These are phyloP conservation scores for Zymoseptoria ardabiliae DNA, from an alignment of 2,329 filamentous ascomycete genomes.

Conservation along the genomic window DNA sequence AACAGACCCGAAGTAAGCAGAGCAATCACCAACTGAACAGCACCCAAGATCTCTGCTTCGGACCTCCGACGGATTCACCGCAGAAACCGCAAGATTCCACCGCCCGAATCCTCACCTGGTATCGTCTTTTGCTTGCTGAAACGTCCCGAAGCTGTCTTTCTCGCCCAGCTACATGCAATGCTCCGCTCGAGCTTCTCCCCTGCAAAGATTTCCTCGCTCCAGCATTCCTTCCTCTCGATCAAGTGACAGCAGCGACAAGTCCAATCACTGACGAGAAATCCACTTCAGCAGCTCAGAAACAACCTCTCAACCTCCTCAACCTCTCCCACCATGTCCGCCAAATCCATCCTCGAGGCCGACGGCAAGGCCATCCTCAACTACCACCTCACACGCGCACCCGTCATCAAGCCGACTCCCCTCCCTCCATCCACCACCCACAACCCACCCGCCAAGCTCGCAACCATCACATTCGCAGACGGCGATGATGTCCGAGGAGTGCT, in stretches of 20 bases:
- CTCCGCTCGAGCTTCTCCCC: background rate
- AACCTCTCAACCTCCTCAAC: background rate
- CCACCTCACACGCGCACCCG: conserved; percentile 93
- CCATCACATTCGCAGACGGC: conserved; percentile 87
- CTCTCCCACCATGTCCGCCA: conserved; percentile 69
- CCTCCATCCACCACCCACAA: conserved; percentile 81
- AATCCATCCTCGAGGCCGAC: conserved; percentile 97
- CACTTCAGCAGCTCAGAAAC: conserved; percentile 1
- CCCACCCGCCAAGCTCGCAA: conserved; percentile 80
- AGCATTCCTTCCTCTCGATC: background rate
- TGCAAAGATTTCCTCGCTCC: background rate
- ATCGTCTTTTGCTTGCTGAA: background rate
- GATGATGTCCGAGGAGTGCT: conserved; percentile 75
- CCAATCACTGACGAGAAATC: conserved; percentile 19
- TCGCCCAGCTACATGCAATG: background rate
- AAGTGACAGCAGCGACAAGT: background rate
- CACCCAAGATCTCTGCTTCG: background rate
- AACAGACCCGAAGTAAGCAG: background rate
- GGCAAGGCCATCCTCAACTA: conserved; percentile 99
- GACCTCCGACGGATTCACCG: background rate
- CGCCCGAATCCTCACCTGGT: background rate
- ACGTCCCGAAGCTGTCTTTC: background rate
- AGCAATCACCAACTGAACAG: background rate
- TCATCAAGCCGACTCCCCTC: conserved; percentile 97
- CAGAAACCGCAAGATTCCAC: background rate